Base-by-base conservation (phyloP, 352 stramenopile genomes). In the Phytophthora rubi region DNA sequence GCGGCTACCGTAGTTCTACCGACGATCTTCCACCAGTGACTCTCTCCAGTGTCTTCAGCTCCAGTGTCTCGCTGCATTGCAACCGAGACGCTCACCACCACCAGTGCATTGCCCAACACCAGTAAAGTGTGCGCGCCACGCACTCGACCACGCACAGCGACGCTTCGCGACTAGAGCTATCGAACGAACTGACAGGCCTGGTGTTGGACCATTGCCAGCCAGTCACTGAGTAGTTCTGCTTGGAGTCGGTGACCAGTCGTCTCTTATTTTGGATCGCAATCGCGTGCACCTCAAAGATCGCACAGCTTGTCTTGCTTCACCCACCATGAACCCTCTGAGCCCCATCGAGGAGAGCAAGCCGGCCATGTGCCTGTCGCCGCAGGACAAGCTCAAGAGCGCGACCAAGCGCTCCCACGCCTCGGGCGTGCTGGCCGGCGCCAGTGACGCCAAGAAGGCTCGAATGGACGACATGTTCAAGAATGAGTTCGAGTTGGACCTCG, bases 311-410 rank as follows among this genome's bases (percentile, higher is more conserved):
- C 15, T 65, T 16, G 35, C 35, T 6, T 70, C 23, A 26, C 2
- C 23, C 39, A 76, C 42, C 42, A 48, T 76, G 75, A 76, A 73
- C 30, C 53, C 53, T 4, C 53, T 71, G 32, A 79, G 72, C 33
- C 67, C 74, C 21, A 70, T 80, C 18, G 78, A 89, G 23, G 79
- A 87, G 26, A 73, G 49, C 57, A 89, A 89, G 75, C 26, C 70
- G n/a, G 47, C 70, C 58, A 89, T 86, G 79, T 90, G 84, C 37
- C 57, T 92, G 49, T 92, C 84, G 5, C 84, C 82, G 16, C 84
- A 92, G 44, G 84, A 92, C 48, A 92, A 91, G 58, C 69, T 88
- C 58, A 83, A 85, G 60, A 75, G 66, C 55, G 72, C 49, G 9
- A 82, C 71, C 57, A 86, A 89, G 63, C 81, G 81, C 37, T 69